Percentiles rank a stretch among this genome's conserved stretches.
Evolutionary conservation across 1,284 basidiomycete species (phyloP).

Genomic region (Marasmius fiardii): DNA sequence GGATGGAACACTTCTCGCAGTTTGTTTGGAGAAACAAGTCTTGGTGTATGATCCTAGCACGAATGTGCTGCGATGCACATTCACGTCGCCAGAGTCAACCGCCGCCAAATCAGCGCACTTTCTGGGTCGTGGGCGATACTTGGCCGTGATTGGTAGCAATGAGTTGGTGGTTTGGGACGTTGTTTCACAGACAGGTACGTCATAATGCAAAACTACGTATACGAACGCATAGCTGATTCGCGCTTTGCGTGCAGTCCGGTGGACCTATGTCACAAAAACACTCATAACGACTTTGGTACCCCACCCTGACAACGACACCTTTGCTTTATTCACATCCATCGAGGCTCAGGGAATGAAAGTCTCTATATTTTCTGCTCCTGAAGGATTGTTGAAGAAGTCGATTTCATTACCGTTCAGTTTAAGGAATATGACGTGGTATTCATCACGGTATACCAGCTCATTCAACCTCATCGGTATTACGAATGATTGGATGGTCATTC

Average conservation of each 20-base stretch:
- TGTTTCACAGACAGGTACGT: constrained; percentile 65
- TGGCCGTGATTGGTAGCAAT: constrained; percentile 49
- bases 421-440: constrained; percentile 47
- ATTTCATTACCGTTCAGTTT: constrained; percentile 59
- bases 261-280: constrained; percentile 44
- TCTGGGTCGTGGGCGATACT: constrained; percentile 63
- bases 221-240: not conserved
- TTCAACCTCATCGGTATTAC: constrained; percentile 68
- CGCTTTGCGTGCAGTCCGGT: constrained; percentile 44
- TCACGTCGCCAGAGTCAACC: constrained; percentile 57
- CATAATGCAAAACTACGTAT: constrained; percentile 8
- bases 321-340: constrained; percentile 47
- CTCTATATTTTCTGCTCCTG: constrained; percentile 45
- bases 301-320: constrained; percentile 54
- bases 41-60: constrained; percentile 77
- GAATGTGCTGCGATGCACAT: constrained; percentile 61
- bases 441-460: constrained; percentile 29
- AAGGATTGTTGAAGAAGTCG: constrained; percentile 38
- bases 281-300: constrained; percentile 44
- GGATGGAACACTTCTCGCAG: constrained; percentile 84
- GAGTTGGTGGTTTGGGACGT: constrained; percentile 82
- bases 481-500: constrained; percentile 55
- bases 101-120: constrained; percentile 51
- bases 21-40: constrained; percentile 68
- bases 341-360: constrained; percentile 36